Evolutionary conservation across 116 monocot species (phyloP).

Genomic region (Zostera marina): DNA sequence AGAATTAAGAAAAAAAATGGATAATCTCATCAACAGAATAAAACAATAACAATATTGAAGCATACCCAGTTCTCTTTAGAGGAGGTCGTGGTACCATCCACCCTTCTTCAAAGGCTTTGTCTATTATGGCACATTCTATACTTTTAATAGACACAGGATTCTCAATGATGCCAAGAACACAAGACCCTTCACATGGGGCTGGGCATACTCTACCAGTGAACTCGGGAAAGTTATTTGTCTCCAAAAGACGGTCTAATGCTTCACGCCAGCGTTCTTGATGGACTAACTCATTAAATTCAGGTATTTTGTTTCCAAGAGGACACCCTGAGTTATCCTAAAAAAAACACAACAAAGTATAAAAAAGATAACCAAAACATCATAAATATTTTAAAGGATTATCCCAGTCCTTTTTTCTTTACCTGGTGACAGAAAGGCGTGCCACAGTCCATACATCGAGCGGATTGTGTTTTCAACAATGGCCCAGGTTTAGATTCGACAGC

Average conservation of each 20-base stretch:
- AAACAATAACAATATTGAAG: too few relatives aligned
- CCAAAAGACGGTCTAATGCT: constrained; percentile 87
- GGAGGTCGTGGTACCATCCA: constrained; percentile 98
- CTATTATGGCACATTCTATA: constrained; percentile 94
- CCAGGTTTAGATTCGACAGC: constrained; percentile 62
- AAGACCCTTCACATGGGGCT: constrained; percentile 98
- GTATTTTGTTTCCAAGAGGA: constrained; percentile 99
- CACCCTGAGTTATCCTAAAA: constrained; percentile 90
- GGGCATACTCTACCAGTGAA: constrained; percentile 98
- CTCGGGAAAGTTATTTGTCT: constrained; percentile 99
- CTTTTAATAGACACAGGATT: constrained; percentile 98
- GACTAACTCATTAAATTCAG: constrained; percentile 96
- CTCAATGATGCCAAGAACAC: constrained; percentile 99
- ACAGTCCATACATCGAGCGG: constrained; percentile 99
- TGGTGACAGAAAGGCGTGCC: constrained; percentile 99
- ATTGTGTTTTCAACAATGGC: constrained; percentile 81
- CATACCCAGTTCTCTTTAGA: constrained; percentile 73
- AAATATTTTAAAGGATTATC: background rate
- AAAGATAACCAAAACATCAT: background rate
- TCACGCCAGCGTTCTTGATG: constrained; percentile 94
- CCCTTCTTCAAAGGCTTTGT: constrained; percentile 94
- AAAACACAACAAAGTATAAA: background rate
- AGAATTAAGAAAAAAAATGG: background rate
- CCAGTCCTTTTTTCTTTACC: constrained; percentile 20
- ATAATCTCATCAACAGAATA: background rate